Evolutionary conservation across 169 alveolate species (phyloP).

Genomic region (Eimeria zaria): DNA sequence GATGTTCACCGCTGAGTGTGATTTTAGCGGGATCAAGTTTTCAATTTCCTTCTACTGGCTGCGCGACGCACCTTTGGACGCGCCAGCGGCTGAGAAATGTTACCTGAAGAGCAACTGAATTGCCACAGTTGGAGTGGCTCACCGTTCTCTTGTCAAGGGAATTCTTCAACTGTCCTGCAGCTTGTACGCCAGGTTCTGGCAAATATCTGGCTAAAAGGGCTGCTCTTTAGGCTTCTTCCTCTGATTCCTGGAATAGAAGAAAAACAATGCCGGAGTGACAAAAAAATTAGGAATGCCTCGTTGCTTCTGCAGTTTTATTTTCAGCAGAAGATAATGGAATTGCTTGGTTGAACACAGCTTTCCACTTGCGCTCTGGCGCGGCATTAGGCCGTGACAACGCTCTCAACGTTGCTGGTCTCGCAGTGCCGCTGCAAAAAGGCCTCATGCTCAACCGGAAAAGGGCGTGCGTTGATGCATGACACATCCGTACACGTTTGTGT

Average conservation of each 20-base stretch:
- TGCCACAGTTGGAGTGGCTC: not conserved
- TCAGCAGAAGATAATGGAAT: not conserved
- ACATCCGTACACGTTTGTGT: not conserved
- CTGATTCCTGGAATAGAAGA: not conserved
- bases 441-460: not conserved
- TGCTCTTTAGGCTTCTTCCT: not conserved
- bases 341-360: not conserved
- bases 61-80: not conserved
- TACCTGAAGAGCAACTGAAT: not conserved
- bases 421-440: not conserved
- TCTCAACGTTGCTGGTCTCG: not conserved
- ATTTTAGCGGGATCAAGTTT: not conserved
- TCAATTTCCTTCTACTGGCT: not conserved
- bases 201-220: not conserved
- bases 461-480: not conserved
- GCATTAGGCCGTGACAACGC: not conserved
- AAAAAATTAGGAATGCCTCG: not conserved
- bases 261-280: not conserved
- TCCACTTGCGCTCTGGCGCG: not conserved
- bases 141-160: not conserved
- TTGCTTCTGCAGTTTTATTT: not conserved
- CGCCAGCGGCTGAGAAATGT: not conserved
- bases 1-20: not conserved
- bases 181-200: not conserved
- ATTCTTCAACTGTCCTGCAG: not conserved